Base-by-base conservation (phyloP, 495 filamentous ascomycete genomes). In the Annulohypoxylon nitens region DNA sequence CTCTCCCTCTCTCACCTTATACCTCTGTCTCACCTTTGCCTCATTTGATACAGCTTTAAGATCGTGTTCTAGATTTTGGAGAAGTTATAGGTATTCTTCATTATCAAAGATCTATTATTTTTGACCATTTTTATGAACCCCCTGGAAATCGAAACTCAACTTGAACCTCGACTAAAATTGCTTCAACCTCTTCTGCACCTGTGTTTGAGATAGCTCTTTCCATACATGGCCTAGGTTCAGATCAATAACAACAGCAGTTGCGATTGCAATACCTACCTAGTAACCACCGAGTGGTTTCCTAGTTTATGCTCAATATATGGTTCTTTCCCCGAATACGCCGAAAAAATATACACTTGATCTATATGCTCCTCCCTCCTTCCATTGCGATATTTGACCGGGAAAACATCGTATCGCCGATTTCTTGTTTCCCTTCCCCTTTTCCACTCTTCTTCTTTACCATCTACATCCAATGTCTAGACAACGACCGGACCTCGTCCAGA, bases 391-490 rank as follows among this genome's bases (percentile, higher is more conserved):
- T 14, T n/a, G 4, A 5, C 39, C 12, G 39, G 39, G 30, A 53
- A 53, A 11, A 26, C 16, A 9, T 12, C n/a, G 30, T 53, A 53
- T 53, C n/a, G 8, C 23, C 18, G 20, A n/a, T 36, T 18, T 37
- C 30, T 30, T n/a, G 3, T 16, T 20, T 26, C 18, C n/a, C 25
- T 11, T 16, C 16, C 34, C 43, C 30, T 18, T 20, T 12, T 5
- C 43, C 23, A 23, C 20, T 23, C 20, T 23, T 23, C 1, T 23
- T 23, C 20, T 23, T 23, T 23, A 16, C 26, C 30, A 18, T 25
- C 16, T 26, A 12, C 45, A 16, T 14, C 25, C 7, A n/a, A 67
- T 67, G 64, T 67, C 64, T 41, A 43, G 64, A 51, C 65, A 62
- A 55, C 47, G 34, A 14, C 51, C 55, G 33, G 57, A 37, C 25